Percentiles rank a stretch among this genome's conserved stretches.
phyloP scores from a whole-genome alignment of 2,329 filamentous ascomycete genomes.

The Ophiocordyceps polyrhachis-furcata region DNA sequence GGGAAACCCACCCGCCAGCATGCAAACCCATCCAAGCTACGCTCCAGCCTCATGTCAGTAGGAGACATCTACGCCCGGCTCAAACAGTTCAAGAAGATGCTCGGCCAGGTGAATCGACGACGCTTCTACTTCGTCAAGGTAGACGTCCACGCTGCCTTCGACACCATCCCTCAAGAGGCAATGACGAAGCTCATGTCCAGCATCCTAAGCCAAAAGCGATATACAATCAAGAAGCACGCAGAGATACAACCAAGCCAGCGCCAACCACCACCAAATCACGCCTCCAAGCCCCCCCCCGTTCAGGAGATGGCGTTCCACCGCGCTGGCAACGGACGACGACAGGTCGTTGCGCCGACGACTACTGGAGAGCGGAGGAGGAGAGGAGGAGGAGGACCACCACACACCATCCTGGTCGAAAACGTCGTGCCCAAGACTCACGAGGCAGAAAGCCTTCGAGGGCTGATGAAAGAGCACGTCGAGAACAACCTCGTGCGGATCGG shows the following conservation, averaged over 20 bases:
- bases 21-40: slow-evolving; percentile 41
- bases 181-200: slow-evolving; percentile 47
- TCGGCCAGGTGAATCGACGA: slow-evolving; percentile 18
- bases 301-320: slow-evolving; percentile 33
- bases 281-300: slow-evolving; percentile 15
- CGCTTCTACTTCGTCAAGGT: slow-evolving; percentile 75
- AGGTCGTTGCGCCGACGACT: slow-evolving; percentile 26
- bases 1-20: slow-evolving; percentile 7
- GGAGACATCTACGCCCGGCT: slow-evolving; percentile 61
- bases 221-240: slow-evolving; percentile 55
- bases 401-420: slow-evolving; percentile 63
- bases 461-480: slow-evolving; percentile 64
- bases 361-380: slow-evolving; percentile 16
- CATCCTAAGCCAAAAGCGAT: slow-evolving; percentile 38
- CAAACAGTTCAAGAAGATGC: slow-evolving; percentile 42
- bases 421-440: slow-evolving; percentile 37
- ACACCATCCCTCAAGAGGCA: slow-evolving; percentile 74
- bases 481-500: slow-evolving; percentile 77
- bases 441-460: slow-evolving; percentile 40
- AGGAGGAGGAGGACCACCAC: slow-evolving; percentile 24
- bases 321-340: slow-evolving; percentile 22
- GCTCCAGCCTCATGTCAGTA: slow-evolving; percentile 64
- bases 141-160: slow-evolving; percentile 83
- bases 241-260: slow-evolving; percentile 40
- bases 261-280: slow-evolving; percentile 6